phyloP scores from a whole-genome alignment of 2,329 filamentous ascomycete species.

The Colletotrichum agaves region DNA sequence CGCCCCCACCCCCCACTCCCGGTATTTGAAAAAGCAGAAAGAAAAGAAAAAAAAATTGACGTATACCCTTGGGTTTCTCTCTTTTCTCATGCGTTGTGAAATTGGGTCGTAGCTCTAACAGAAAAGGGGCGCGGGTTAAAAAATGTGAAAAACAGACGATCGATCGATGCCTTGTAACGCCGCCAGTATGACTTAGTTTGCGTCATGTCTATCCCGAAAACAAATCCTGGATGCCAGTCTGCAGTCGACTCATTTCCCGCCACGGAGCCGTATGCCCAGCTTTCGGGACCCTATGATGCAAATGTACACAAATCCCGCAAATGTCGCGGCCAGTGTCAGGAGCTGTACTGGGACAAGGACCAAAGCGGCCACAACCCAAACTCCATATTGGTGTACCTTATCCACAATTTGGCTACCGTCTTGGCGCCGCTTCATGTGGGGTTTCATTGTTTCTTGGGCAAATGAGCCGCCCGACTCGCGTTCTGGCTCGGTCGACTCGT shows the following conservation, averaged over 20 bases:
- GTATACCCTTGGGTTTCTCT: constrained; percentile 7
- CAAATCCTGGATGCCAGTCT: constrained; percentile 23
- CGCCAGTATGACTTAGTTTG: constrained; percentile 32
- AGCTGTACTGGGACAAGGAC: constrained; percentile 60
- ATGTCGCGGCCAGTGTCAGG: constrained; percentile 49
- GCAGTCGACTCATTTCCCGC: constrained; percentile 34
- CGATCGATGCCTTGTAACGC: constrained; percentile 35
- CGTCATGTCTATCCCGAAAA: constrained; percentile 37
- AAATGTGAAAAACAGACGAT: constrained; percentile 8
- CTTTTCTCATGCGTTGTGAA: constrained; percentile 8
- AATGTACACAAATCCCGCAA: constrained; percentile 53
- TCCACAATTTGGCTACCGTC: constrained; percentile 53
- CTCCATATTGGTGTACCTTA: constrained; percentile 54
- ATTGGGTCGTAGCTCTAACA: constrained; percentile 27
- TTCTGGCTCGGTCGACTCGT: constrained; percentile 44
- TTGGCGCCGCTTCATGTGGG: constrained; percentile 46
- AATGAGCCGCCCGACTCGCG: constrained; percentile 41
- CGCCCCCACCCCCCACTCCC: neutral
- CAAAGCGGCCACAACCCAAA: constrained; percentile 54
- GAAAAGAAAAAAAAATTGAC: constrained; percentile 12
- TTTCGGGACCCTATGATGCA: constrained; percentile 45
- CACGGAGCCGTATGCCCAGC: constrained; percentile 34
- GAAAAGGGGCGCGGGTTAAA: neutral
- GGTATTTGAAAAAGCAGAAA: constrained; percentile 7
- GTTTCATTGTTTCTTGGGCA: constrained; percentile 44